Conservation (phyloP, 2,329 filamentous ascomycete species). For the Xylariaceae sp. region DNA sequence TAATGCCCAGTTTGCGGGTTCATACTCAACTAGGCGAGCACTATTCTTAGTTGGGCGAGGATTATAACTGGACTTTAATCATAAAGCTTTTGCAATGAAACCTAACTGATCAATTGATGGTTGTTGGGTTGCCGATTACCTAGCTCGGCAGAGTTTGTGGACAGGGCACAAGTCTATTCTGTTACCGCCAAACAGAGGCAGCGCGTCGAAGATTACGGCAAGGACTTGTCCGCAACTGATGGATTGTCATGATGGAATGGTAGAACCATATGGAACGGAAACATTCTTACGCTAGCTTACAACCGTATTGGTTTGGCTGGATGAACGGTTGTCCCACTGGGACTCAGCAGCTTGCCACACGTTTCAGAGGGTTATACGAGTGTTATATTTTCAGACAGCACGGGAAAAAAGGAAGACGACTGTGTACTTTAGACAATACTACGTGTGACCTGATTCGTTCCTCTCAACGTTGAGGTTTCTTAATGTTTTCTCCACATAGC, state of each 20-base stretch:
- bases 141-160: conserved; percentile 39
- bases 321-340: conserved; percentile 33
- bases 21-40: too few species aligned
- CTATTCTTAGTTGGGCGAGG: too few species aligned
- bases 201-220: conserved; percentile 41
- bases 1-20: too few species aligned
- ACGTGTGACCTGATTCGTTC: too few species aligned
- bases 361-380: conserved; percentile 24
- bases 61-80: conserved; percentile 37
- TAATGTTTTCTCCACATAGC: neutral
- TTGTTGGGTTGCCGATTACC: conserved; percentile 38
- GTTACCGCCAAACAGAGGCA: conserved; percentile 38
- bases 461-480: too few species aligned
- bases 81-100: conserved; percentile 36
- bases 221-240: conserved; percentile 28
- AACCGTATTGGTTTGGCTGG: conserved; percentile 37
- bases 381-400: too few species aligned
- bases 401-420: too few species aligned
- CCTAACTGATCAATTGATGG: conserved; percentile 37
- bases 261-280: conserved; percentile 41
- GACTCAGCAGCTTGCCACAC: conserved; percentile 37
- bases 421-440: too few species aligned
- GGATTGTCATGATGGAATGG: conserved; percentile 38
- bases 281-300: conserved; percentile 28
- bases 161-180: conserved; percentile 41